Percentiles rank a stretch among this genome's conserved stretches.
Conservation (phyloP, 768 basidiomycete species). For the Russula emetica region DNA sequence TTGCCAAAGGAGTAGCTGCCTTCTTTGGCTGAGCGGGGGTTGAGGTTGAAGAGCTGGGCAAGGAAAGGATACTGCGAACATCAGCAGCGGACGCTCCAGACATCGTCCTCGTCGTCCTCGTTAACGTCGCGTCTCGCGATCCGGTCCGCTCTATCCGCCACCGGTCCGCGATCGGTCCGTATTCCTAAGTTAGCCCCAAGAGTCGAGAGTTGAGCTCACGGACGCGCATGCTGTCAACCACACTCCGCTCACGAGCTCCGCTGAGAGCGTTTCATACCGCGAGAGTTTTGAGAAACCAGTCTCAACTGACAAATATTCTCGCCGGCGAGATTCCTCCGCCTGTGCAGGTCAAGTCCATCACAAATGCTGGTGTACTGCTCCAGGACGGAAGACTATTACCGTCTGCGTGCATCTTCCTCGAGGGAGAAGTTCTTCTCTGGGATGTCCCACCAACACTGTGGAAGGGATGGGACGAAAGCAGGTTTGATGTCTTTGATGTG, state of each 20-base stretch:
- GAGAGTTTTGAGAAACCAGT: slow-evolving; percentile 14
- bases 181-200: background rate
- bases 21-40: slow-evolving; percentile 51
- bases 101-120: slow-evolving; percentile 39
- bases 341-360: slow-evolving; percentile 67
- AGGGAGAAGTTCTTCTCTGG: slow-evolving; percentile 88
- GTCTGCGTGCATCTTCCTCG: slow-evolving; percentile 76
- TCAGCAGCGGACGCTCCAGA: slow-evolving; percentile 67
- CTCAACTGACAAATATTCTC: slow-evolving; percentile 61
- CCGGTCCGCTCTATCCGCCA: slow-evolving; percentile 5
- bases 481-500: slow-evolving; percentile 76
- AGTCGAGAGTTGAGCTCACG: background rate
- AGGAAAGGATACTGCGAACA: slow-evolving; percentile 76
- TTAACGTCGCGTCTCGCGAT: background rate
- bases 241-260: slow-evolving; percentile 11
- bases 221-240: slow-evolving; percentile 5
- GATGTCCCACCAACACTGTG: slow-evolving; percentile 65
- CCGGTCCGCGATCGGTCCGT: slow-evolving; percentile 7
- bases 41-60: slow-evolving; percentile 42
- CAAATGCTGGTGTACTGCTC: slow-evolving; percentile 59
- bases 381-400: slow-evolving; percentile 75
- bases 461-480: slow-evolving; percentile 67
- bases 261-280: slow-evolving; percentile 19
- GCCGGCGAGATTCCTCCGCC: slow-evolving; percentile 64
- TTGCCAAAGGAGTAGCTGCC: slow-evolving; percentile 30